Conservation (phyloP, 2,329 filamentous ascomycete genomes). For the Hypoxylon sp. region DNA sequence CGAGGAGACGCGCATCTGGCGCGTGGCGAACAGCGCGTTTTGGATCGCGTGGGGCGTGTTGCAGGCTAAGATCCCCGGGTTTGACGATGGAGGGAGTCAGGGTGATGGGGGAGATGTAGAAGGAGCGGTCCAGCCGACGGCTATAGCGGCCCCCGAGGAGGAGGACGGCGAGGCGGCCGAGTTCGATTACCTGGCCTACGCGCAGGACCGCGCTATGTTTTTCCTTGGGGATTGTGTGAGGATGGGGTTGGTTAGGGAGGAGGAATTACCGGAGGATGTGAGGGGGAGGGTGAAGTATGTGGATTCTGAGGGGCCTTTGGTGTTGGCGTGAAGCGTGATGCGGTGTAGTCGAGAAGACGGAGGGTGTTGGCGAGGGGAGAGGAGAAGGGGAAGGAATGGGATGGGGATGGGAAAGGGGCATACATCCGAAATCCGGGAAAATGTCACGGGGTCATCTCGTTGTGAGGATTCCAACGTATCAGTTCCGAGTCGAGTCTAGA, state of each 20-base stretch:
- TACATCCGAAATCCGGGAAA: too few species aligned
- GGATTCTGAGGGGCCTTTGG: constrained; percentile 62
- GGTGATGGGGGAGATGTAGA: constrained; percentile 41
- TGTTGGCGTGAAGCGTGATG: not conserved
- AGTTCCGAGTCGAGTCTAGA: not conserved
- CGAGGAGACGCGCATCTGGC: constrained; percentile 87
- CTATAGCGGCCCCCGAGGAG: constrained; percentile 48
- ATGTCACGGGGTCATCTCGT: not conserved
- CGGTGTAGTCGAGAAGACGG: too few species aligned
- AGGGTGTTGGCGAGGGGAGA: not conserved
- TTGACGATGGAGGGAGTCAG: constrained; percentile 61
- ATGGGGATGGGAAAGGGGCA: too few species aligned
- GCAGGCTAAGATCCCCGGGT: constrained; percentile 87
- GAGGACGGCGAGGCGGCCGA: constrained; percentile 71
- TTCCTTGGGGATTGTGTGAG: constrained; percentile 93
- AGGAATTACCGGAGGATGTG: constrained; percentile 82
- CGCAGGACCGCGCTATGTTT: constrained; percentile 90
- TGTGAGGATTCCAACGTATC: constrained; percentile 2
- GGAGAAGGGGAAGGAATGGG: not conserved
- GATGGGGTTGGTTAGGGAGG: constrained; percentile 79
- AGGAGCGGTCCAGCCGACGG: constrained; percentile 32
- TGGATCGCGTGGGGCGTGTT: constrained; percentile 98
- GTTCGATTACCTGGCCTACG: constrained; percentile 94
- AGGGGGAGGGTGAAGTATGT: constrained; percentile 77
- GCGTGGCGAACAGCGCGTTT: constrained; percentile 86